These are phyloP conservation scores for Hypomontagnella monticulosa DNA, from an alignment of 495 filamentous ascomycete genomes.

Conservation along the genomic window DNA sequence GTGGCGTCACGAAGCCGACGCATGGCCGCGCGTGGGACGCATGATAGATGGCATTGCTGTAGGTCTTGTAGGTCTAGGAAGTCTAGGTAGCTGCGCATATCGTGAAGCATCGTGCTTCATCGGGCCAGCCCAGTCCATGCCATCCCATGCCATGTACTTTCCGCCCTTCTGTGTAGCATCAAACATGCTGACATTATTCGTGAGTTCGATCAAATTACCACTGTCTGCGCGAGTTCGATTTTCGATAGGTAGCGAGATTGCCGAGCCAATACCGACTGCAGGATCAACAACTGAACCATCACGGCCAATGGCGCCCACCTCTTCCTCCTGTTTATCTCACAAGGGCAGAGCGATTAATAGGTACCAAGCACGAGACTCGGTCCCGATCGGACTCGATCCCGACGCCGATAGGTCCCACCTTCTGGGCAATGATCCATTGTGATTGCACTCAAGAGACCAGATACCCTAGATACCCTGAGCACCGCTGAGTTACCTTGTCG, in stretches of 20 bases:
- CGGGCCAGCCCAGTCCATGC: background rate
- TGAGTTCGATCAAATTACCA: slow-evolving; percentile 16
- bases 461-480: background rate
- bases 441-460: slow-evolving; percentile 9
- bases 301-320: slow-evolving; percentile 15
- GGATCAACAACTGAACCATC: slow-evolving; percentile 16
- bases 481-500: background rate
- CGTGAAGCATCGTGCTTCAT: slow-evolving; percentile 24
- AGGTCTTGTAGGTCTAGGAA: no score
- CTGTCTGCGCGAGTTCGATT: background rate
- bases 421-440: background rate
- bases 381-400: slow-evolving; percentile 8
- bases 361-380: slow-evolving; percentile 23
- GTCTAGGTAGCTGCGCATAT: slow-evolving; percentile 16
- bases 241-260: slow-evolving; percentile 35
- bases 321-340: background rate
- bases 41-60: slow-evolving; percentile 1
- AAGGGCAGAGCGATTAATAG: slow-evolving; percentile 16
- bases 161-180: slow-evolving; percentile 2
- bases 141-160: background rate
- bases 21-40: background rate
- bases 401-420: slow-evolving; percentile 4
- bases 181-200: background rate
- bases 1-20: slow-evolving; percentile 7
- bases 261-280: slow-evolving; percentile 31